Evolutionary conservation across 371 early-diverging fungal genomes (phyloP), one percentile per base, ranked within the genome.

Genomic region (Smittium culicis): DNA sequence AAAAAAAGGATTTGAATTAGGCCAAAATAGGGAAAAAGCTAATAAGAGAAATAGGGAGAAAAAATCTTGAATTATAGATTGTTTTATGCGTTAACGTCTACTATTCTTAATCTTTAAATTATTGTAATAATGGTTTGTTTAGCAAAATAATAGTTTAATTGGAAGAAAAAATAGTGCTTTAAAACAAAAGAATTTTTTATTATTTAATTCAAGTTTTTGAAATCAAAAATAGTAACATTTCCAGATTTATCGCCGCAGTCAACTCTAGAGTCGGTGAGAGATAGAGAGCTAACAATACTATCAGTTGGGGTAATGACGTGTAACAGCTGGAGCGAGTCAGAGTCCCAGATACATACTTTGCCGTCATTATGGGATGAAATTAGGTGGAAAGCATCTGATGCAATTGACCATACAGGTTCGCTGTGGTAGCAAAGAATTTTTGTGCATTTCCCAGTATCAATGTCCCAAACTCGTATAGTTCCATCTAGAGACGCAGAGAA

Each of bases 321-420:
- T 70, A 92, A 78, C 69, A 85, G 82, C 29, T 85, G 74, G 11
- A 93, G 96, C 34, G 85, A 87, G 61, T 91, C 90, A 16, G 89
- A 77, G 73, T 96, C 96, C 99, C 99, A 99, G 35, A 98, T 81
- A 66, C 90, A 89, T n/a, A 98, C 82, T 0, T 86, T 83, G 20
- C 86, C 83, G 69, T 98, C 99, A 68, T 92, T 86, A 17, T 91
- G 87, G 0, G 94, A 96, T 65, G 91, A 89, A 1, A 94, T 89
- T 33, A 97, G 87, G 8, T 95, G 83, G 65, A 96, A 81, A 55
- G 88, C 86, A 74, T 96, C 94, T 72, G 89, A 88, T 1, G 91
- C 91, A 31, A 89, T 66, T 0, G 88, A 83, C 85, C 94, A 91
- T 0, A 99, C 90, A 31, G 94, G 95, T 68, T 92, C 90, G 1